phyloP scores from a whole-genome alignment of 352 stramenopile species.

The Pythium coloratum region DNA sequence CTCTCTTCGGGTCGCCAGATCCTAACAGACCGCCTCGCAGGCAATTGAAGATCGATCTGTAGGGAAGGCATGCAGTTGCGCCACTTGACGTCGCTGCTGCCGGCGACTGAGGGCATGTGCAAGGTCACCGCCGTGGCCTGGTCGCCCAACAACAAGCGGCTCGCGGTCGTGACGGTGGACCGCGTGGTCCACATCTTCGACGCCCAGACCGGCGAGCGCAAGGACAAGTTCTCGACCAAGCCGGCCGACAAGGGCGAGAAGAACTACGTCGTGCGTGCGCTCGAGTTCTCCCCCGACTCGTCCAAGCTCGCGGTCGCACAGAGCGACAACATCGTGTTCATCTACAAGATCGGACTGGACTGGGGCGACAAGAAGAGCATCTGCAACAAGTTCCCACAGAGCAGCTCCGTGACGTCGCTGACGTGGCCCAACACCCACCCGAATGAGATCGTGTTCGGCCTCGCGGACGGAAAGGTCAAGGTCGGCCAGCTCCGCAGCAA shows the following conservation, averaged over 20 bases:
- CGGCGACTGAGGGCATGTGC: constrained; percentile 88
- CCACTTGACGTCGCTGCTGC: constrained; percentile 90
- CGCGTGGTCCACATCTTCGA: constrained; percentile 94
- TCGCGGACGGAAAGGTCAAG: constrained; percentile 94
- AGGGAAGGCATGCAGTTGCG: constrained; percentile 87
- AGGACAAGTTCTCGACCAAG: constrained; percentile 97
- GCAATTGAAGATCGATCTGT: background rate
- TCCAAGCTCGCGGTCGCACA: constrained; percentile 94
- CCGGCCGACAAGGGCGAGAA: constrained; percentile 93
- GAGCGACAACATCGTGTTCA: constrained; percentile 96
- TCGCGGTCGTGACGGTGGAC: constrained; percentile 93
- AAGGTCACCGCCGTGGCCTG: constrained; percentile 93
- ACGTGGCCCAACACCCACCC: constrained; percentile 90
- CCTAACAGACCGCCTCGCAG: background rate
- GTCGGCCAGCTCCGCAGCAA: constrained; percentile 92
- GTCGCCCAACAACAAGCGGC: constrained; percentile 91
- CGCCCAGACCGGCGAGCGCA: constrained; percentile 88
- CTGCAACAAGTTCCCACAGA: constrained; percentile 94
- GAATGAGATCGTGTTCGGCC: constrained; percentile 94
- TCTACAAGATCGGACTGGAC: constrained; percentile 94
- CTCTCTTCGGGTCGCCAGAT: background rate
- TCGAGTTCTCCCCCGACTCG: constrained; percentile 93
- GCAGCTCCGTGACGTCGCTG: constrained; percentile 82
- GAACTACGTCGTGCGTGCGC: constrained; percentile 92
- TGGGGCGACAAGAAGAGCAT: constrained; percentile 96